Base-by-base conservation (phyloP, 768 basidiomycete species). In the Tephrocybe sp. region DNA sequence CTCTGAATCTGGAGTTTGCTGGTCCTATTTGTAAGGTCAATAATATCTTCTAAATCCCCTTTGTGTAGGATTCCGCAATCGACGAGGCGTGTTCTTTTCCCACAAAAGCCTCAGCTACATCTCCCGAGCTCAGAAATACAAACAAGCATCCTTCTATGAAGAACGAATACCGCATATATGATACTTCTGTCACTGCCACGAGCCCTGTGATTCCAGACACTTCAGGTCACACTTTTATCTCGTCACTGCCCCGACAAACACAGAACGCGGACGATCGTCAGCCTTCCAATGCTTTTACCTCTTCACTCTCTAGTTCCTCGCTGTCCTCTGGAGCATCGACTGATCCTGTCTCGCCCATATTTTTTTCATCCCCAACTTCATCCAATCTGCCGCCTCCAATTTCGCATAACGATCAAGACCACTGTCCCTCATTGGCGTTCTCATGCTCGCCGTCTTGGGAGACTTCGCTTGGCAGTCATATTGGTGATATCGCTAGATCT, bases 361-460 rank as follows among this genome's bases (percentile, higher is more conserved):
- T 43, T 16, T 55, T 67, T 48, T 57, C 65, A 11, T 68, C 66
- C 11, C 67, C 66, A 11, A 52, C 61, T 5, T 67, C 62, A 14
- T 66, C 63, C 49, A 45, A 54, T 48, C 39, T 48, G 38, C 55
- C 52, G 19, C 7, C 34, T 30, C 48, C 39, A 20, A 56, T 53
- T 38, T 56, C 58, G 16, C 40, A 45, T 30, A 50, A 56, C 8
- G 48, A 46, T 20, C 57, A 54, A 38, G 53, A 22, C 14, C 38
- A 36, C 35, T 55, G 54, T 53, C 50, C 52, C 49, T 60, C 62
- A 16, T 58, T 52, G 39, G 59, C 60, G 19, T 55, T 57, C 39
- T 57, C 49, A 33, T 52, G 34, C 45, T 63, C 62, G 17, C 61
- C 58, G 1, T 65, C 62, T 42, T 62, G 61, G 62, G 65, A 65